Base-by-base conservation (phyloP, 208 protist species). In the Balamuthia mandrillaris region DNA sequence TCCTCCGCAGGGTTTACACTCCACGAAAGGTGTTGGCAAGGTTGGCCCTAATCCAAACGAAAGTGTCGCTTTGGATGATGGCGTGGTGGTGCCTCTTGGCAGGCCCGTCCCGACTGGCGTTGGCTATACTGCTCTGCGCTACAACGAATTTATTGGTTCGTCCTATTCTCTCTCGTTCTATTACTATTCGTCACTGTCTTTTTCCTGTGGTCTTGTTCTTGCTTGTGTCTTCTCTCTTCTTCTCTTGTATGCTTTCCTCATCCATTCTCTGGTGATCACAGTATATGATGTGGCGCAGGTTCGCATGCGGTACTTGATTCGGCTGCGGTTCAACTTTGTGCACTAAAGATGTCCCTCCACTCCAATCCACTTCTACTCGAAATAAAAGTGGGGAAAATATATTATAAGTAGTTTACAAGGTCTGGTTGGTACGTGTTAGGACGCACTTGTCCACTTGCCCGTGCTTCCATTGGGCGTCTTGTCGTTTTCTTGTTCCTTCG, bases 241-340 rank as follows among this genome's bases (percentile, higher is more conserved):
- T 2, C 4, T 4, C 58, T 16, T 3, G 16, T 35, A 66, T 16
- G 21, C 31, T 42, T 31, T 54, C 12, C 12, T 18, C 47, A 54
- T 18, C 14, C 47, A 12, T 18, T 54, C 18, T 18, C 18, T 18
- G 12, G 47, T 35, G 58, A 87, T 89, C 27, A 89, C 89, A 58
- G 86, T 90, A 18, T 90, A 90, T 45, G 86, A 90, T 42, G 41
- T 47, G 33, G 27, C n/a, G 29, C 86, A 90, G 44, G 68, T 84
- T 56, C 45, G 56, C 77, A 35, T 84, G 42, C 45, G 56, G 41
- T 84, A 84, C 42, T 31, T 84, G 16, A 37, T 84, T 31, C 45
- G 37, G 37, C 29, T 84, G 42, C 61, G 68, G 54, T 84, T 84
- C 77, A 21, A 68, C 54, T 84, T n/a, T n/a, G n/a, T n/a, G n/a